A percentile compares a stretch with the other conserved stretches of the same genome.
Evolutionary conservation across 306 rosid species (phyloP).

Genomic region (Cercis canadensis): DNA sequence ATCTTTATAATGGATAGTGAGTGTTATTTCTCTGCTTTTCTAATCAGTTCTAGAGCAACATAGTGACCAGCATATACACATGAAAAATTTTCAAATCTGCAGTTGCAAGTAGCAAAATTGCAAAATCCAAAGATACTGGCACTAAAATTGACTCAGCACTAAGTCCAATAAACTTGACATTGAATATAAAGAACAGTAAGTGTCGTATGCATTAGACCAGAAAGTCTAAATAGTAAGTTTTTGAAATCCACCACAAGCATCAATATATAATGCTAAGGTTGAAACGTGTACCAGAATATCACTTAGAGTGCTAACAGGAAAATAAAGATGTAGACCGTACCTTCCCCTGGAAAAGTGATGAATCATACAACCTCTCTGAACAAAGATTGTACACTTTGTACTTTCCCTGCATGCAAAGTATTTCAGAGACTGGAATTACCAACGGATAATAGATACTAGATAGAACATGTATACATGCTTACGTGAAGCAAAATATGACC

Average conservation of each 20-base stretch:
- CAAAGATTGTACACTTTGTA: conserved; percentile 98
- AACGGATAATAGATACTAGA: neutral
- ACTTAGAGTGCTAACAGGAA: conserved; percentile 15
- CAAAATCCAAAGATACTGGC: no score
- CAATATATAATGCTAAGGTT: conserved; percentile 10
- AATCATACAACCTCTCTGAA: conserved; percentile 95
- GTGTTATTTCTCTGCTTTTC: neutral
- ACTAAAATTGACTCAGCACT: no score
- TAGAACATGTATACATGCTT: neutral
- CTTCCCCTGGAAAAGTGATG: conserved; percentile 93
- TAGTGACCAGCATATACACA: no score
- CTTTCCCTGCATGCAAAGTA: conserved; percentile 68
- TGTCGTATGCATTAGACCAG: conserved; percentile 7
- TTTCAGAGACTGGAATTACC: conserved; percentile 34
- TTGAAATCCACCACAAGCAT: neutral
- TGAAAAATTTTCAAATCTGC: no score
- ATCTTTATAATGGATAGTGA: conserved; percentile 11
- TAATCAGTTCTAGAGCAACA: neutral
- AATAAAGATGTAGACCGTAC: conserved; percentile 44
- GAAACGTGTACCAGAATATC: conserved; percentile 17
- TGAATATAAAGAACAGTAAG: conserved; percentile 5
- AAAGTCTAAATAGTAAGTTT: conserved; percentile 18
- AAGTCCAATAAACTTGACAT: conserved; percentile 25
- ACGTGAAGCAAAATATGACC: neutral
- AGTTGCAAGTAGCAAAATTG: no score